Evolutionary conservation across 2,329 filamentous ascomycete genomes (phyloP).

Genomic region (Monosporascus sp.): DNA sequence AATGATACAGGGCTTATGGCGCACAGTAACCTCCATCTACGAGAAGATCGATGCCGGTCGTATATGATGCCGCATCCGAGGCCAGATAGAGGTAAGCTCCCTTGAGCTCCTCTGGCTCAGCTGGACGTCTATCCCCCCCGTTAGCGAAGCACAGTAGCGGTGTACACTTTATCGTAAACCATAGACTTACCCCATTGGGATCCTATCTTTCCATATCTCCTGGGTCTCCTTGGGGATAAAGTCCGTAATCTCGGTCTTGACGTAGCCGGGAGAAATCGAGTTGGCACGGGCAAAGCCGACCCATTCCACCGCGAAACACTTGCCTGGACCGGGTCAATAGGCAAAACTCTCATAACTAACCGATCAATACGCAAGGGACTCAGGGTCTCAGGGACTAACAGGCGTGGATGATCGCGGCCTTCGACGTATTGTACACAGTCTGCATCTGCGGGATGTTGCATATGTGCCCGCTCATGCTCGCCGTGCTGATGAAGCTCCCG

Average conservation of each 20-base stretch:
- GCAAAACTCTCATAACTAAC: neutral
- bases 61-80: conserved; percentile 77
- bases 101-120: conserved; percentile 69
- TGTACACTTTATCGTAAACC: neutral
- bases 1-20: conserved; percentile 30
- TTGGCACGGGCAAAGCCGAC: conserved; percentile 69
- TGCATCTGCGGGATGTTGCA: conserved; percentile 74
- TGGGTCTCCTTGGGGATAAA: conserved; percentile 63
- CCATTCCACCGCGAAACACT: conserved; percentile 72
- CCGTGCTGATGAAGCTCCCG: conserved; percentile 73
- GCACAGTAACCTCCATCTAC: conserved; percentile 70
- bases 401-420: conserved; percentile 57
- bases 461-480: conserved; percentile 73
- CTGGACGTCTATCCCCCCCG: conserved; percentile 55
- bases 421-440: conserved; percentile 68
- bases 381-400: conserved; percentile 33
- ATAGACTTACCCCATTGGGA: conserved; percentile 61
- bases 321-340: conserved; percentile 44
- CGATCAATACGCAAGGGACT: neutral
- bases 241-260: conserved; percentile 65
- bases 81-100: conserved; percentile 78
- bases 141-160: neutral
- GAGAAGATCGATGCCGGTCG: conserved; percentile 67
- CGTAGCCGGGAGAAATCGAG: conserved; percentile 69
- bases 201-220: conserved; percentile 71